Percentiles rank a stretch among this genome's conserved stretches.
phyloP scores from a whole-genome alignment of 108 stramenopile species.

The Nitzschia sp. region DNA sequence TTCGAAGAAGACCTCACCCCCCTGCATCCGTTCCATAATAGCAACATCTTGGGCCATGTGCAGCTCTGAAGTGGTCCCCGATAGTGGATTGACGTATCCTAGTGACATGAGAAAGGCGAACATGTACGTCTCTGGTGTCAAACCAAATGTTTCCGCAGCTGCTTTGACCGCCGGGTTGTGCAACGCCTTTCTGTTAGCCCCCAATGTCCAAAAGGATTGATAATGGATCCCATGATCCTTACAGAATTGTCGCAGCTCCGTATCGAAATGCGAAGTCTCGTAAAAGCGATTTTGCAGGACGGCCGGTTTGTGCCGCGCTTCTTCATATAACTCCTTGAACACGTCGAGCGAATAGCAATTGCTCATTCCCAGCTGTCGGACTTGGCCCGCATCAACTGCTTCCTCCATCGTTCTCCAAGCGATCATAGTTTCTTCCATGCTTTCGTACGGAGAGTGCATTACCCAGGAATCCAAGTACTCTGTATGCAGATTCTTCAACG shows the following conservation, averaged over 20 bases:
- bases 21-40: conserved; percentile 68
- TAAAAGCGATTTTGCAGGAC: conserved; percentile 92
- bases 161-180: conserved; percentile 29
- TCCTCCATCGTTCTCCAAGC: conserved; percentile 80
- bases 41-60: conserved; percentile 90
- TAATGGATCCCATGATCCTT: conserved; percentile 75
- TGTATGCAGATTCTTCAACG: conserved; percentile 74
- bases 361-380: conserved; percentile 69
- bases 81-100: conserved; percentile 72
- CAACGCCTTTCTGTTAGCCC: conserved; percentile 54
- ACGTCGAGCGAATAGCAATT: conserved; percentile 61
- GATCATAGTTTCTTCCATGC: conserved; percentile 46
- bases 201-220: conserved; percentile 77
- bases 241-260: conserved; percentile 72
- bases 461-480: conserved; percentile 81
- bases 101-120: conserved; percentile 83
- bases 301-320: conserved; percentile 74
- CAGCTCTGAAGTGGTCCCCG: conserved; percentile 61
- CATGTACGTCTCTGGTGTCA: conserved; percentile 80
- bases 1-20: conserved; percentile 56
- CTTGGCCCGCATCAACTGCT: conserved; percentile 60
- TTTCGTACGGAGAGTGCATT: conserved; percentile 39
- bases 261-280: conserved; percentile 68
- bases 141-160: conserved; percentile 47
- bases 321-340: conserved; percentile 44